Base-by-base conservation (phyloP, 192 early-diverging fungal species). In the Gaertneriomyces semiglobifer region DNA sequence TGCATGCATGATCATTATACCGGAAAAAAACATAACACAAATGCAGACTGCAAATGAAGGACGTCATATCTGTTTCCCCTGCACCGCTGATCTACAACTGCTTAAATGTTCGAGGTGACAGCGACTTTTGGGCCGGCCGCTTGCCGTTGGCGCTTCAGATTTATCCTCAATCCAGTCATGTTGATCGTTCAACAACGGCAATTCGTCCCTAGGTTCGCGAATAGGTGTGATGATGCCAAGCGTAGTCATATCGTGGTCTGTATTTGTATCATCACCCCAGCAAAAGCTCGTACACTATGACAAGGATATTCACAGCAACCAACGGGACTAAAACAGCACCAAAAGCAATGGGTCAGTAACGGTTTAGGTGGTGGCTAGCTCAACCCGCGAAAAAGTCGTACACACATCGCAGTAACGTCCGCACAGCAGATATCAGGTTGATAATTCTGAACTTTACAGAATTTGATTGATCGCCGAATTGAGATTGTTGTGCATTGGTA, bases 401-500 rank as follows among this genome's bases (percentile, higher is more conserved):
- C 86, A 58, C 86, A 92, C 91, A 88, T 81, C 92, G 75, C 81
- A 94, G 87, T 51, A 96, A 76, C 45, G 92, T 95, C 67, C 93
- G 83, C 45, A 94, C 88, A 0, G 93, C 92, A 0, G 91, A 91
- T 61, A 96, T 94, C 44, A 96, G 82, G 72, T 89, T 89, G 73
- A 96, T 84, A 44, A 96, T 65, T 69, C 89, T 89, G 54, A 84
- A 80, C 70, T 92, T 93, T 40, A 96, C 65, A 11, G 88, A 86
- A 60, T 88, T 82, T 19, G 79, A 76, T 70, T 84, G 77, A 48
- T 87, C 86, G 41, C 86, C 84, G 62, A 88, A 86, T 68, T 76
- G 83, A 44, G 69, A 79, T 74, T 69, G 75, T 47, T 79, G 85
- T 62, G 76, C 70, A 42, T 75, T 74, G 75, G 66, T 70, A 54